Conservation (phyloP, 495 filamentous ascomycete species). For the Penicillium daleae region DNA sequence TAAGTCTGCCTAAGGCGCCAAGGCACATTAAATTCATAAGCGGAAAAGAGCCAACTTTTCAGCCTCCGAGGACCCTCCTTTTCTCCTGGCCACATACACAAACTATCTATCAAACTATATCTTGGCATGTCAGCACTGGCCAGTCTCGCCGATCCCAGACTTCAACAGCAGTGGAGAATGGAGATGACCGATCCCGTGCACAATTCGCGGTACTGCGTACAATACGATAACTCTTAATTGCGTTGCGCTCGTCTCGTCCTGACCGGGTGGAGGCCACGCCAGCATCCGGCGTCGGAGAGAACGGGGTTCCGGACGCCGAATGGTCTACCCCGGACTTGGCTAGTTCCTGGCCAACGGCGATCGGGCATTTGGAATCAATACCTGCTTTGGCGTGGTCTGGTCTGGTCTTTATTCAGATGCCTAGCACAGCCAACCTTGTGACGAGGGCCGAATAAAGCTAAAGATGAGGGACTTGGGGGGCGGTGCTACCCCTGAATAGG, state of each 20-base stretch:
- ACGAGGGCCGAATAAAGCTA: background rate
- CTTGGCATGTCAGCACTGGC: background rate
- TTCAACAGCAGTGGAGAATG: background rate
- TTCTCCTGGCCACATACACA: background rate
- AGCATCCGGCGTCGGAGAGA: conserved; percentile 24
- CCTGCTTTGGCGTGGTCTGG: background rate
- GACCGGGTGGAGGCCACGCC: conserved; percentile 11
- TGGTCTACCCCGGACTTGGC: conserved; percentile 27
- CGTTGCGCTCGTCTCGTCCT: background rate
- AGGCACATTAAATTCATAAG: background rate
- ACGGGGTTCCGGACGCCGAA: conserved; percentile 30
- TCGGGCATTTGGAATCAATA: conserved; percentile 8
- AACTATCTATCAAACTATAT: background rate
- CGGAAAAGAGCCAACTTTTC: background rate
- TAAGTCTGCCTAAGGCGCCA: background rate
- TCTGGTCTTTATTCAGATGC: conserved; percentile 1
- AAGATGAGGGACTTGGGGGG: background rate
- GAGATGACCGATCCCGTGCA: background rate
- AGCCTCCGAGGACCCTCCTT: background rate
- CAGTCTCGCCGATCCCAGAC: background rate
- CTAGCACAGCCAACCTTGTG: background rate
- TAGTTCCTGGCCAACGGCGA: conserved; percentile 5
- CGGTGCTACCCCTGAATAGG: conserved; percentile 6
- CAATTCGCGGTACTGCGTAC: background rate
- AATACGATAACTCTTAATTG: background rate